Evolutionary conservation across 2,329 filamentous ascomycete genomes (phyloP), one percentile per base, ranked within the genome.

Genomic region (Diaporthe batatas): DNA sequence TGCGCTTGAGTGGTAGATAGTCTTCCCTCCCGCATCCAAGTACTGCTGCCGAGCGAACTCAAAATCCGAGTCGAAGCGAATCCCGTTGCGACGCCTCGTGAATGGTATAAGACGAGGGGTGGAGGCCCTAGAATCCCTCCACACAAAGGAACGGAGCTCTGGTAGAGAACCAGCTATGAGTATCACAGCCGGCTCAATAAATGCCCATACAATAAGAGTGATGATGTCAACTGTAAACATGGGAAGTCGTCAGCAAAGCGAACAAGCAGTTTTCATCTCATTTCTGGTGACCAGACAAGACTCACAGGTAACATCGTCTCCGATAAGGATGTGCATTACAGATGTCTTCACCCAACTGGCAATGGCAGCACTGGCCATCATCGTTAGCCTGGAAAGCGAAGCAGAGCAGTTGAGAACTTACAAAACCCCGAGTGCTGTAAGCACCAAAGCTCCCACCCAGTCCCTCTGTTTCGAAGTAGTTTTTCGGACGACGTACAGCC

Each of bases 1-100:
- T 2, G 68, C 47, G n/a, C 42, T 14, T 16, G 11, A 69, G 10
- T 57, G 53, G 16, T 54, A 36, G 39, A 70, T 25, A 12, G 69
- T 71, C 18, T 65, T 65, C 18, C 59, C 47, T 23, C 57, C 58
- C 25, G 69, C 69, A 18, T 51, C 57, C 14, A 53, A 11, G 44
- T 71, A 71, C 18, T 65, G 57, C 34, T 62, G 69, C 11, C 69
- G 69, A 12, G 69, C 69, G 44, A 53, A 71, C 21, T 71, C 69
- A 18, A 64, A 71, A 12, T 71, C 69, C 6, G 57, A 39, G 18
- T 71, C 47, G 21, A 54, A 32, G 2, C 32, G 44, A 11, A 64
- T 39, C 25, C 69, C 69, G 14, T 71, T 59, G 10, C 36, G 57
- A 21, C 57, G 69, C 44, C 36, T 54, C 2, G 49, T 36, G 36